These are phyloP conservation scores for Tetrapisispora iriomotensis DNA, from an alignment of 805 yeast genomes.

Conservation along the genomic window DNA sequence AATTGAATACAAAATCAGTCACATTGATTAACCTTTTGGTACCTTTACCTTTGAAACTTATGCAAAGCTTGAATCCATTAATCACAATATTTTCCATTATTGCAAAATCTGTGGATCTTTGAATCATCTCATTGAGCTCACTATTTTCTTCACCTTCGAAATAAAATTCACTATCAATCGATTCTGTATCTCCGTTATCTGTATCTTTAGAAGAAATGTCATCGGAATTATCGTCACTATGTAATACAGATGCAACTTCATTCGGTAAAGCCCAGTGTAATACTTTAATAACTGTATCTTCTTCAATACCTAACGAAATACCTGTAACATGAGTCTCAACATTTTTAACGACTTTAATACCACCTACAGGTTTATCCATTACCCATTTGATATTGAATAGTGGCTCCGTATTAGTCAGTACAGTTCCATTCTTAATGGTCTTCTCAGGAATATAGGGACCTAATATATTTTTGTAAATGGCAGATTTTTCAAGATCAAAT, in stretches of 20 bases:
- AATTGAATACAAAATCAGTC: conserved; percentile 52
- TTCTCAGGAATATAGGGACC: conserved; percentile 35
- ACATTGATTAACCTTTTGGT: conserved; percentile 63
- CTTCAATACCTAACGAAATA: conserved; percentile 62
- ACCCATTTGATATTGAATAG: conserved; percentile 54
- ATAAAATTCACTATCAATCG: background rate
- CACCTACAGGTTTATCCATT: conserved; percentile 82
- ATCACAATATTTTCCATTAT: conserved; percentile 53
- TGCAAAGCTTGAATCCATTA: conserved; percentile 42
- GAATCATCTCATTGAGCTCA: conserved; percentile 55
- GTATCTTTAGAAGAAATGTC: background rate
- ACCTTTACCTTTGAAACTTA: conserved; percentile 73
- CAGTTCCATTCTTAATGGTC: conserved; percentile 2
- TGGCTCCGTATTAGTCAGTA: conserved; percentile 9
- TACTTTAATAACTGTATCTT: conserved; percentile 51
- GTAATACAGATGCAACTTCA: conserved; percentile 8
- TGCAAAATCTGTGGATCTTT: conserved; percentile 62
- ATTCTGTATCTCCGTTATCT: background rate
- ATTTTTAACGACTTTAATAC: conserved; percentile 67
- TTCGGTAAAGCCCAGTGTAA: conserved; percentile 65
- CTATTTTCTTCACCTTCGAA: conserved; percentile 8
- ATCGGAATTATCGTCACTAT: background rate
- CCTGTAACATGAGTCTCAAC: conserved; percentile 58
- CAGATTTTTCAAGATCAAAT: conserved; percentile 47
- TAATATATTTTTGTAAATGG: conserved; percentile 62